Evolutionary conservation across 2,329 filamentous ascomycete genomes (phyloP).

Genomic region (Pseudocercospora musae): DNA sequence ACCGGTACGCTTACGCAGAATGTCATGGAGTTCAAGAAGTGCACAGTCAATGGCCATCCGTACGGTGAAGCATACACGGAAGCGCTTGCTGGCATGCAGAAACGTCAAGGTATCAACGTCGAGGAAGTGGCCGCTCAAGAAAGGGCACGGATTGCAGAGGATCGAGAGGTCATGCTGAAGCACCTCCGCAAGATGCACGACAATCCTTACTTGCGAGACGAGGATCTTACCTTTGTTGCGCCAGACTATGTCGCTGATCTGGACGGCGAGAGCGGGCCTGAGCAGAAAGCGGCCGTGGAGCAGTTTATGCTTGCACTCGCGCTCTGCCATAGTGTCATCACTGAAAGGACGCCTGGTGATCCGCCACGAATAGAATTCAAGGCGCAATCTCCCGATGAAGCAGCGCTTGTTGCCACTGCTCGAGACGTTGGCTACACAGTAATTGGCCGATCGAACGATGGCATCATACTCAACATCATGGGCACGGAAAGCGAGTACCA

Average conservation of each 20-base stretch:
- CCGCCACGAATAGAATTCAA: constrained; percentile 90
- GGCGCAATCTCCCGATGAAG: constrained; percentile 94
- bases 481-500: constrained; percentile 81
- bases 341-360: constrained; percentile 85
- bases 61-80: constrained; percentile 98
- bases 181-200: constrained; percentile 73
- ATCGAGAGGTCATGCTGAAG: constrained; percentile 68
- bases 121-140: constrained; percentile 74
- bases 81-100: constrained; percentile 93
- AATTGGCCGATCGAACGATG: constrained; percentile 72
- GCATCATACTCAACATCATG: constrained; percentile 80
- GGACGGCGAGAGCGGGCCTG: constrained; percentile 68
- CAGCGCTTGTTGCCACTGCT: constrained; percentile 88
- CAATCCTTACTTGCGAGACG: constrained; percentile 87
- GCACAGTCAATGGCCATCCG: constrained; percentile 88
- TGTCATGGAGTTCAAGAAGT: constrained; percentile 99
- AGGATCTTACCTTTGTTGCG: constrained; percentile 86
- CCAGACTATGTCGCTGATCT: constrained; percentile 85
- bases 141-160: constrained; percentile 72
- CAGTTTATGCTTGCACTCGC: constrained; percentile 93
- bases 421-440: constrained; percentile 95
- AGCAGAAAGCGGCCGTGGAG: constrained; percentile 74
- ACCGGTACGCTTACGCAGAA: constrained; percentile 88
- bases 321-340: constrained; percentile 94
- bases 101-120: constrained; percentile 80